phyloP scores from a whole-genome alignment of 495 filamentous ascomycete species.

The Neurospora tetrasperma region DNA sequence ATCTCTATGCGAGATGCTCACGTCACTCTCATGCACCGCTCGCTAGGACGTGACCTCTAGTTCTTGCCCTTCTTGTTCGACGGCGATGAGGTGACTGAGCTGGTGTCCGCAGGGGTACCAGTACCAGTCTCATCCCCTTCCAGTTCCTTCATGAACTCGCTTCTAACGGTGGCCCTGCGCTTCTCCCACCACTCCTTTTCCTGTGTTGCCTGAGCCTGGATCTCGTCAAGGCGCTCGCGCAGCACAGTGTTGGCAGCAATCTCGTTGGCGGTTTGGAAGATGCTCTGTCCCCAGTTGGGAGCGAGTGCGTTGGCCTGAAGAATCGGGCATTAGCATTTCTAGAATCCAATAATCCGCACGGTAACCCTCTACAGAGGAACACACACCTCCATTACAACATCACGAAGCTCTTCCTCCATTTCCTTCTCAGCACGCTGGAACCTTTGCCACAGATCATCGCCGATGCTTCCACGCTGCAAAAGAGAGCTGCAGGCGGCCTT shows the following conservation, averaged over 20 bases:
- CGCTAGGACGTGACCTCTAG: constrained; percentile 26
- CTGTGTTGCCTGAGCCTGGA: constrained; percentile 53
- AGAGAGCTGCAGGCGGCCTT: constrained; percentile 78
- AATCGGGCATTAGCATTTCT: constrained; percentile 1
- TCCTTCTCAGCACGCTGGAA: constrained; percentile 89
- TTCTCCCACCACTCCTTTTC: constrained; percentile 94
- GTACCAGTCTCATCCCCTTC: constrained; percentile 37
- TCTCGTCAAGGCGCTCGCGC: constrained; percentile 65
- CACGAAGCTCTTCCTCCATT: constrained; percentile 89
- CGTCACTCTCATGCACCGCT: neutral
- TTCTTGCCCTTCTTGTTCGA: constrained; percentile 74
- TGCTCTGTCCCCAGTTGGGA: constrained; percentile 80
- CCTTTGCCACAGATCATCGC: constrained; percentile 93
- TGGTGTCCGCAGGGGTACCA: neutral
- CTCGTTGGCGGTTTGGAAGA: constrained; percentile 90
- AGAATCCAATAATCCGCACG: neutral
- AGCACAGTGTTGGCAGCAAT: constrained; percentile 66
- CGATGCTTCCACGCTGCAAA: constrained; percentile 81
- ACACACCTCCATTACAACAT: constrained; percentile 83
- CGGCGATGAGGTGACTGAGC: neutral
- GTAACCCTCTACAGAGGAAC: neutral
- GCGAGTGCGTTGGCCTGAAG: constrained; percentile 71
- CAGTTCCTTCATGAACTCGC: constrained; percentile 77
- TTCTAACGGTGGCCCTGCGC: constrained; percentile 54
- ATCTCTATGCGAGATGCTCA: neutral